Conservation (phyloP, 2,329 filamentous ascomycete species). For the Aaosphaeria pasadenensis region DNA sequence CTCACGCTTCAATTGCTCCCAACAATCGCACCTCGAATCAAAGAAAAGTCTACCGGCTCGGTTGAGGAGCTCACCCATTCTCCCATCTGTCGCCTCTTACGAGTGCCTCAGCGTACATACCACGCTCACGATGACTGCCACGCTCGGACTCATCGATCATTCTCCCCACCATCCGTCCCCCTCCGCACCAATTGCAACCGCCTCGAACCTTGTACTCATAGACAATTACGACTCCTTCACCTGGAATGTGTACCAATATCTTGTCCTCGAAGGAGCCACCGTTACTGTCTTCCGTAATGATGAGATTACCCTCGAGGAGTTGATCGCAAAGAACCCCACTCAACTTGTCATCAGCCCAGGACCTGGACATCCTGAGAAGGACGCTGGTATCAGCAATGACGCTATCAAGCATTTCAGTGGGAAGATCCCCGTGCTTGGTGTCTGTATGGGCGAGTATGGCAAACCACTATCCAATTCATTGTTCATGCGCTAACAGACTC, state of each 20-base stretch:
- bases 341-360: constrained; percentile 94
- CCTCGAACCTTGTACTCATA: constrained; percentile 89
- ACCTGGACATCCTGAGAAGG: constrained; percentile 85
- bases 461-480: neutral
- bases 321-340: constrained; percentile 80
- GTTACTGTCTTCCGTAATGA: constrained; percentile 93
- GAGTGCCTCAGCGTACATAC: neutral
- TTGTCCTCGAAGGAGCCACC: constrained; percentile 89
- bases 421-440: constrained; percentile 93
- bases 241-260: constrained; percentile 99
- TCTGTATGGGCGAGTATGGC: constrained; percentile 92
- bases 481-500: constrained; percentile 4
- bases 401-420: constrained; percentile 89
- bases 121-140: neutral
- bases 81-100: too few relatives aligned
- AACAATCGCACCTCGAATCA: too few relatives aligned
- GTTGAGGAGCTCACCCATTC: too few relatives aligned
- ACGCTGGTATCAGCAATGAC: constrained; percentile 90
- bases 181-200: constrained; percentile 69
- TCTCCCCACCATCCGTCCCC: constrained; percentile 82
- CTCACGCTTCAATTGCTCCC: too few relatives aligned
- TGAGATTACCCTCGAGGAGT: constrained; percentile 78
- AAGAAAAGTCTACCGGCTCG: too few relatives aligned
- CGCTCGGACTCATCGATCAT: constrained; percentile 63
- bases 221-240: constrained; percentile 99